Evolutionary conservation across 306 rosid species (phyloP), one percentile per base, ranked within the genome.

Genomic region (Prunus mongolica): DNA sequence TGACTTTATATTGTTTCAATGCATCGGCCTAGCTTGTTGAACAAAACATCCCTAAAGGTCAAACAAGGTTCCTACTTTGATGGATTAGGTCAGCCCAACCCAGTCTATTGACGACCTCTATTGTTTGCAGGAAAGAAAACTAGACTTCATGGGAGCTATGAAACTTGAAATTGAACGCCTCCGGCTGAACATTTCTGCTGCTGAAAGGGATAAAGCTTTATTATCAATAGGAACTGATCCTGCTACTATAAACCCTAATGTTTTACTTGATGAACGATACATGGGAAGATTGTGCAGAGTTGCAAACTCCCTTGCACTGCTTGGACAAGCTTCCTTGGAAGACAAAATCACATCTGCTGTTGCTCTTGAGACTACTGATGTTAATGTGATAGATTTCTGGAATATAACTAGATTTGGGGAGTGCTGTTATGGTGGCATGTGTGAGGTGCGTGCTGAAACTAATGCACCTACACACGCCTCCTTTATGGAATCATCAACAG

Each of bases 161-260:
- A 89, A 92, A 83, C 98, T 96, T 81, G 99, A 96, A 86, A 89
- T 96, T 83, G 97, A 92, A 86, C 97, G 99, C 73, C 92, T 96
- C 73, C 81, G 69, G 78, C 81, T 88, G 80, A 91, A 91, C 76
- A 91, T 96, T 79, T 96, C 99, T 83, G 98, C 99, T 81, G 96
- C 99, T 78, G 98, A 91, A 86, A 89, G 99, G 92, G 97, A 96
- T 84, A 89, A 91, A 84, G 82, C 93, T 75, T 81, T 96, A 73
- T 78, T 92, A 79, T 87, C 97, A 38, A 81, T 89, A 76, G 99
- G 98, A 69, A 86, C 74, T 84, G 99, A 91, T 88, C 92, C 98
- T 71, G 96, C 97, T 19, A 84, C 84, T 60, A 79, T 96, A 77
- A 96, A 96, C 82, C 99, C 99, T 46, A 96, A 91, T 80, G 71